Evolutionary conservation across 768 basidiomycete species (phyloP).

Genomic region (Mycena amicta): DNA sequence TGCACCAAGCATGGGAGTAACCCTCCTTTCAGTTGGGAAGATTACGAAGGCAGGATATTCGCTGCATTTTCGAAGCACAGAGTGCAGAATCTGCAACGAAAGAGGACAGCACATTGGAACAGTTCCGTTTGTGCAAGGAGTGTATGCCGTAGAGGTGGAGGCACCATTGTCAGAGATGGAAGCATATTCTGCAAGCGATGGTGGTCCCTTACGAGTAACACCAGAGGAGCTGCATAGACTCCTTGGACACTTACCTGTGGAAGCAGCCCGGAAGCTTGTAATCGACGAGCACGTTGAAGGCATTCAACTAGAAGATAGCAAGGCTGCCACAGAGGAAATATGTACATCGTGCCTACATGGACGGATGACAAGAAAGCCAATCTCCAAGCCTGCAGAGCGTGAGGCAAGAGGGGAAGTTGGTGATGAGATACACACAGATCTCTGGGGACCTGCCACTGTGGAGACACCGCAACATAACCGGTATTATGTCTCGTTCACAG

Average conservation of each 20-base stretch:
- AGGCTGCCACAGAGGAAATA: constrained; percentile 13
- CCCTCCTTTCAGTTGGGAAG: constrained; percentile 32
- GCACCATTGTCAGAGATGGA: too few species aligned
- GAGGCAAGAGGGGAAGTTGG: constrained; percentile 26
- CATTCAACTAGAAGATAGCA: constrained; percentile 24
- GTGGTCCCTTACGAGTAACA: constrained; percentile 1
- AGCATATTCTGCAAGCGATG: too few species aligned
- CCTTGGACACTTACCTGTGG: constrained; percentile 28
- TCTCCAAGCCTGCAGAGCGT: constrained; percentile 24
- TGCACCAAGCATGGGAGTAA: constrained; percentile 31
- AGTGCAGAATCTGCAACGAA: constrained; percentile 23
- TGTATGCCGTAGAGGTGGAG: too few species aligned
- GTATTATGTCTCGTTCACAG: constrained; percentile 37
- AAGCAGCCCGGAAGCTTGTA: constrained; percentile 25
- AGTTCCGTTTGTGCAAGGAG: constrained; percentile 3
- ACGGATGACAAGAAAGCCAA: constrained; percentile 28
- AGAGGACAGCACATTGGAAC: background rate
- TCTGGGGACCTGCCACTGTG: constrained; percentile 37
- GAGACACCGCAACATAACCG: constrained; percentile 18
- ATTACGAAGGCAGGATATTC: constrained; percentile 27
- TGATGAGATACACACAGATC: constrained; percentile 34
- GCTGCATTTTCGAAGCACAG: constrained; percentile 22
- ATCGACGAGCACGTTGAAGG: constrained; percentile 28
- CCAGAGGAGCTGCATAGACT: constrained; percentile 26
- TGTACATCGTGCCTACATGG: constrained; percentile 32